Percentiles rank a stretch among this genome's conserved stretches.
Conservation (phyloP, 1,284 basidiomycete species). For the Trametes pubescens region DNA sequence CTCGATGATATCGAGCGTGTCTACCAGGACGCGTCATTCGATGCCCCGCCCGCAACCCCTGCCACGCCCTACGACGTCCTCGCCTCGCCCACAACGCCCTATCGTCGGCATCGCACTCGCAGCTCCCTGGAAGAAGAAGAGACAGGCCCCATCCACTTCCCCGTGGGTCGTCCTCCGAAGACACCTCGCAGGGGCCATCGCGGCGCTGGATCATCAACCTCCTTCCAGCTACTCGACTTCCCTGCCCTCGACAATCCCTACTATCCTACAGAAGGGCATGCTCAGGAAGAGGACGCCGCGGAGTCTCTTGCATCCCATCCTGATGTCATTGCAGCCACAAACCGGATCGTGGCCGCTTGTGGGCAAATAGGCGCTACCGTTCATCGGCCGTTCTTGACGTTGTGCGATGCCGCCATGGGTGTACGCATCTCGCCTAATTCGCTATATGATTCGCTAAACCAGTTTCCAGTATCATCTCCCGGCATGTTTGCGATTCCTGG, state of each 20-base stretch:
- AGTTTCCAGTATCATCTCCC: conserved; percentile 68
- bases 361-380: conserved; percentile 69
- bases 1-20: conserved; percentile 72
- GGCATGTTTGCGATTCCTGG: conserved; percentile 71
- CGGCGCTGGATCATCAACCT: conserved; percentile 10
- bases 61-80: conserved; percentile 33
- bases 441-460: not conserved
- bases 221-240: conserved; percentile 55
- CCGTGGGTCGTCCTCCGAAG: conserved; percentile 20
- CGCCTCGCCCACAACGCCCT: conserved; percentile 29
- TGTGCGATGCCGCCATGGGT: conserved; percentile 73
- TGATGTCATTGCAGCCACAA: conserved; percentile 63
- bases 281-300: conserved; percentile 35
- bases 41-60: conserved; percentile 39
- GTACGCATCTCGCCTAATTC: conserved; percentile 48
- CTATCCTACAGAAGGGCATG: conserved; percentile 47
- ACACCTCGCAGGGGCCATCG: conserved; percentile 21
- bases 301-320: conserved; percentile 67
- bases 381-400: conserved; percentile 68
- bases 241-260: conserved; percentile 63
- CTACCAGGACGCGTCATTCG: conserved; percentile 48
- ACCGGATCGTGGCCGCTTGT: conserved; percentile 69
- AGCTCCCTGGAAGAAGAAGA: conserved; percentile 18
- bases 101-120: conserved; percentile 10
- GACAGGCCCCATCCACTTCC: not conserved